Evolutionary conservation across 2,329 filamentous ascomycete species (phyloP).

Genomic region (Neofusicoccum cordaticola): DNA sequence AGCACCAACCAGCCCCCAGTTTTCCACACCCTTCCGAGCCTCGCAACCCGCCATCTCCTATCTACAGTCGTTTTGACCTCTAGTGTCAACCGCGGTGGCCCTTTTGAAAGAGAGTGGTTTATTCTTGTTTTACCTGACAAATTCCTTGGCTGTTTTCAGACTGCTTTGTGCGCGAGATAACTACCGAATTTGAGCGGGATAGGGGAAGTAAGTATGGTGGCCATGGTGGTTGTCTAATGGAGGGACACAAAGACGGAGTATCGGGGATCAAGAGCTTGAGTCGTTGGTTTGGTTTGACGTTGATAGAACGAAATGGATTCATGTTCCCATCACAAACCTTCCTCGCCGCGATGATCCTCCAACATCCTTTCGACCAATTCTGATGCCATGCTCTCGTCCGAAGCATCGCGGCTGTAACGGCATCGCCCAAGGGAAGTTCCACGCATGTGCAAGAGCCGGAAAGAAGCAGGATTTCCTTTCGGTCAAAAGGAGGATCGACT

Average conservation of each 20-base stretch:
- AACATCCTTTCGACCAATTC: too few relatives aligned
- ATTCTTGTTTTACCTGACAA: background rate
- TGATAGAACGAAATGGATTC: slow-evolving; percentile 12
- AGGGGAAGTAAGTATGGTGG: background rate
- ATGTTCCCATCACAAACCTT: background rate
- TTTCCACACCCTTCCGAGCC: background rate
- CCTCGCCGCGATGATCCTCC: background rate
- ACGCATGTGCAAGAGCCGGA: too few relatives aligned
- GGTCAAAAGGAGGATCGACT: too few relatives aligned
- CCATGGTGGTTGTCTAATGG: background rate
- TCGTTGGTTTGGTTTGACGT: background rate
- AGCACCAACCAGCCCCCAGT: background rate
- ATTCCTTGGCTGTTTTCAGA: background rate
- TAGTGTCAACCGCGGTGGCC: background rate
- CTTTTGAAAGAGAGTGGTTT: background rate
- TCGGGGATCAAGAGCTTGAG: background rate
- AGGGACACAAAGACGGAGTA: background rate
- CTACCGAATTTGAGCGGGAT: background rate
- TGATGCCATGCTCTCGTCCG: too few relatives aligned
- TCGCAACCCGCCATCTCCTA: background rate
- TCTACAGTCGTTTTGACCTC: background rate
- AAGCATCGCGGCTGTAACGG: too few relatives aligned
- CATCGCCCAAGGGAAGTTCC: too few relatives aligned
- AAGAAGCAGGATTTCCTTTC: too few relatives aligned
- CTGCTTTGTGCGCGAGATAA: background rate